Conservation (phyloP, 208 protist genomes). For the Leishmania gerbilli region DNA sequence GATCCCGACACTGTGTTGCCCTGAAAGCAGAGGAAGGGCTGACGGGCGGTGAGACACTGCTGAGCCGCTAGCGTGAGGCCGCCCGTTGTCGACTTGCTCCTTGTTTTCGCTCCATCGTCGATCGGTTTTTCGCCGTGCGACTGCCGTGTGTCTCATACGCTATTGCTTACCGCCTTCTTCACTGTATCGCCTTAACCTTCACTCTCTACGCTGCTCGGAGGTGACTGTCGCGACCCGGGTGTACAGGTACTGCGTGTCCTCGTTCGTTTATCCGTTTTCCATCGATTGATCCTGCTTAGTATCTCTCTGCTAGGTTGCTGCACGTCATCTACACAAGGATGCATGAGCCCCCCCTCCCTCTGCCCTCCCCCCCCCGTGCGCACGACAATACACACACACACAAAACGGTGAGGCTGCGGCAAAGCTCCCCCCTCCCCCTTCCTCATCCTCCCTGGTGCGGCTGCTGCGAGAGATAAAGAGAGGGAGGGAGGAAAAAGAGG, state of each 20-base stretch:
- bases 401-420: neutral
- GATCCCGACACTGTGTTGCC: neutral
- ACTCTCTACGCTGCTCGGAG: neutral
- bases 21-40: neutral
- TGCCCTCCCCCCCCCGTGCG: neutral
- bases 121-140: neutral
- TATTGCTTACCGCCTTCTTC: neutral
- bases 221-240: neutral
- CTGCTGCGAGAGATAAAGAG: neutral
- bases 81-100: neutral
- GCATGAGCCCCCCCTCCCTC: neutral
- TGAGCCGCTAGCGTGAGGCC: too few species aligned
- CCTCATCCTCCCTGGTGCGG: neutral
- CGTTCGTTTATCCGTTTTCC: neutral
- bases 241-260: neutral
- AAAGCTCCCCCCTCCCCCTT: neutral
- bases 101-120: neutral
- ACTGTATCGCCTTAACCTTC: neutral
- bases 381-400: neutral
- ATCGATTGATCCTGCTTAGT: neutral
- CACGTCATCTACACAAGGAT: neutral
- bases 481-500: neutral
- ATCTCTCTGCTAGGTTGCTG: slow-evolving; percentile 1
- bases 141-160: neutral
- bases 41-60: neutral